These are phyloP conservation scores for Leccinum arenicola DNA, from an alignment of 768 basidiomycete species.

Conservation along the genomic window DNA sequence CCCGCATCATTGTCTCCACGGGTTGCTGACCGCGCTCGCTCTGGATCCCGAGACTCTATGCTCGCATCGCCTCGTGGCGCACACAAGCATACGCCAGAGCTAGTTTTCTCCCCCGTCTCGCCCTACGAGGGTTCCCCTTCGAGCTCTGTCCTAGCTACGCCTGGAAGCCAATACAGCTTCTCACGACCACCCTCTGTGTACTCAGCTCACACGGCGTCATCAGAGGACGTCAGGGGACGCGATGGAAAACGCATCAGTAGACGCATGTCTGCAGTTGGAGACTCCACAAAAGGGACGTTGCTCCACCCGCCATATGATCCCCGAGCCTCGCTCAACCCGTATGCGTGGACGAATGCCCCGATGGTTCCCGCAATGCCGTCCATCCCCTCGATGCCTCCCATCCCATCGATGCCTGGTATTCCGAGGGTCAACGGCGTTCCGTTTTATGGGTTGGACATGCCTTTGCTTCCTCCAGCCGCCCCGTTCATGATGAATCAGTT, in stretches of 20 bases:
- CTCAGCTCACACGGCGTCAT: constrained; percentile 52
- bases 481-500: constrained; percentile 73
- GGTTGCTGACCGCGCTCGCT: constrained; percentile 33
- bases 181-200: constrained; percentile 58
- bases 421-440: constrained; percentile 37
- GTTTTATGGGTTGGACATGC: constrained; percentile 56
- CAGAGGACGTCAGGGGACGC: constrained; percentile 50
- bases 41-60: constrained; percentile 37
- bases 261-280: constrained; percentile 41
- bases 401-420: constrained; percentile 36
- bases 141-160: constrained; percentile 44
- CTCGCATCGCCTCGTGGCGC: constrained; percentile 20
- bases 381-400: too few relatives aligned
- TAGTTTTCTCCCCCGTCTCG: constrained; percentile 34
- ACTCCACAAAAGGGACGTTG: constrained; percentile 30
- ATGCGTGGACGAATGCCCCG: constrained; percentile 23
- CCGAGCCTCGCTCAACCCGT: constrained; percentile 26
- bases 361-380: constrained; percentile 24
- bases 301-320: constrained; percentile 28
- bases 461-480: constrained; percentile 67
- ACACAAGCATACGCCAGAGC: constrained; percentile 48
- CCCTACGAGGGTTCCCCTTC: constrained; percentile 46
- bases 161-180: constrained; percentile 35
- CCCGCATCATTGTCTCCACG: constrained; percentile 20
- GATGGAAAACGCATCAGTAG: constrained; percentile 36